Evolutionary conservation across 768 basidiomycete genomes (phyloP), one percentile per base, ranked within the genome.

Genomic region (Agaricus sinodeliciosus): DNA sequence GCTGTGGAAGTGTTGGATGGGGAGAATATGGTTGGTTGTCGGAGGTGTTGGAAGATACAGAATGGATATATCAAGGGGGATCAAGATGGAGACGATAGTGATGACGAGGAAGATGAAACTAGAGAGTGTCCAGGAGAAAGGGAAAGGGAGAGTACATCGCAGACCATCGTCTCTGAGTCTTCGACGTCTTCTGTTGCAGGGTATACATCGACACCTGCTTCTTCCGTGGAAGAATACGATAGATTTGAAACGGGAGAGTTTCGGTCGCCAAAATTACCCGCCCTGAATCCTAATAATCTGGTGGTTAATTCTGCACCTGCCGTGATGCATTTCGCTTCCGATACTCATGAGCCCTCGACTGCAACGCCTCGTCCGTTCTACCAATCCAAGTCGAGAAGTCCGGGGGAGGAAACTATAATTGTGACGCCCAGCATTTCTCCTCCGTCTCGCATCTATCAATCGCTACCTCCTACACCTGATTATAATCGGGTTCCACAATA

Each of bases 21-120:
- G 0, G 94, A 96, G 60, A 96, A 98, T 60, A 87, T 85, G 72
- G 94, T 96, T 49, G 93, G 93, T 0, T 98, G 94, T 65, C 78
- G 87, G 58, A 78, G 86, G 48, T 98, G 94, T 69, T 98, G 94
- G 94, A 94, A 92, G 73, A 84, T 92, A 34, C 82, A 80, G 51
- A 81, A 92, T 62, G 86, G 87, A 42, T 61, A 55, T 49, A 48
- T 55, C 56, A 62, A 43, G 60, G 69, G 58, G 62, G 66, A 44
- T 45, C 69, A 72, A 39, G 69, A 18, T 43, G 39, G 19, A 19
- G 31, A 42, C n/a, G 31, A 56, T 35, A 34, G 12, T 35, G 46
- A 68, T 8, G 64, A 68, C n/a, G 63, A 59, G 25, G 58, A 58
- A 35, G 57, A 65, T 15, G 60, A 31, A 47, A 51, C 34, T 57